Conservation (phyloP, 2,329 filamentous ascomycete genomes). For the Fusarium pininemorale region DNA sequence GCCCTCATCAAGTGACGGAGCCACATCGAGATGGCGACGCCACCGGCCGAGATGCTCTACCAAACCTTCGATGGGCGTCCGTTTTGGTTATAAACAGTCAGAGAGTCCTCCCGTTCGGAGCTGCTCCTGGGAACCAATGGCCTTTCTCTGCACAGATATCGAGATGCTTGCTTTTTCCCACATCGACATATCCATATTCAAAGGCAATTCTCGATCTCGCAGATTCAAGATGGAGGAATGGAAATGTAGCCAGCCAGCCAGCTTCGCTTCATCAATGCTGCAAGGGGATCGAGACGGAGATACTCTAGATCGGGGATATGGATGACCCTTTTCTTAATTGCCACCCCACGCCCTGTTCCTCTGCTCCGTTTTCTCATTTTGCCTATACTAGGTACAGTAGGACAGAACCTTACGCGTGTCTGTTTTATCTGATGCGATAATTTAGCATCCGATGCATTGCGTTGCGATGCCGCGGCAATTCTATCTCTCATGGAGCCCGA, state of each 20-base stretch:
- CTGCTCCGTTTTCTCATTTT: background rate
- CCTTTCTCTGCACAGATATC: constrained; percentile 3
- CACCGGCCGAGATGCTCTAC: constrained; percentile 35
- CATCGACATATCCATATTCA: background rate
- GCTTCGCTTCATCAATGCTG: constrained; percentile 14
- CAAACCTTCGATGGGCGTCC: constrained; percentile 32
- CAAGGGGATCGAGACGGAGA: constrained; percentile 13
- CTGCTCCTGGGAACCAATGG: background rate
- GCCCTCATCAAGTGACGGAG: constrained; percentile 23
- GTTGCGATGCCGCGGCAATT: constrained; percentile 22
- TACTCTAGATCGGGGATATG: background rate
- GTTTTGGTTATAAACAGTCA: constrained; percentile 1
- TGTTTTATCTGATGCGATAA: constrained; percentile 3
- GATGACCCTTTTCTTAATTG: background rate
- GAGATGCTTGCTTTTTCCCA: constrained; percentile 11
- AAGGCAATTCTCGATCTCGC: background rate
- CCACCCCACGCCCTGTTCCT: background rate
- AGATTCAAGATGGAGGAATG: background rate
- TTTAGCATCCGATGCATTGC: background rate
- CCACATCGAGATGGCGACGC: constrained; percentile 38
- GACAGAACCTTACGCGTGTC: background rate
- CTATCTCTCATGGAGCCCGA: background rate
- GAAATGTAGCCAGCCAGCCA: background rate
- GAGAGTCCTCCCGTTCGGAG: background rate
- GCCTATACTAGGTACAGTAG: background rate